phyloP scores from a whole-genome alignment of 768 basidiomycete species.

The Tricholoma bakamatsutake region DNA sequence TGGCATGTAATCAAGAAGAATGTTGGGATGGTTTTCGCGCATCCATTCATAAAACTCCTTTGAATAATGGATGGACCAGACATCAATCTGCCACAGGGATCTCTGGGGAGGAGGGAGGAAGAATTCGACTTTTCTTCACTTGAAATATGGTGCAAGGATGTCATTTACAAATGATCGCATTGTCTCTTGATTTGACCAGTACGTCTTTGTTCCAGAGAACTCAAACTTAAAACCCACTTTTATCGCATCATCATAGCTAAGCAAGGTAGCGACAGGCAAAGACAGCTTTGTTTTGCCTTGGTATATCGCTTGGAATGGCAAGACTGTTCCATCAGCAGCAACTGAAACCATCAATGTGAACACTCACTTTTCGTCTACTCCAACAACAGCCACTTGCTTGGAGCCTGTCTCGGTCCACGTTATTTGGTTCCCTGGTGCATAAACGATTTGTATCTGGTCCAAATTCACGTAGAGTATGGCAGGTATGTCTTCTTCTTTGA shows the following conservation, averaged over 20 bases:
- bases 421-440: conserved; percentile 19
- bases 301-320: conserved; percentile 31
- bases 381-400: conserved; percentile 29
- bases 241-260: too few relatives aligned
- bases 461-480: conserved; percentile 23
- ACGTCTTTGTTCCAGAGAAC: conserved; percentile 11
- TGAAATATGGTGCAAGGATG: neutral
- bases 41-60: neutral
- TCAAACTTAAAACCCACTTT: neutral
- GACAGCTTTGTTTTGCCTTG: conserved; percentile 13
- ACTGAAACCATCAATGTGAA: conserved; percentile 29
- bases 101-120: neutral
- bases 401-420: conserved; percentile 21
- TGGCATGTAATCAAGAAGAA: neutral
- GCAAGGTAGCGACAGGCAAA: neutral
- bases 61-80: neutral
- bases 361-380: conserved; percentile 29
- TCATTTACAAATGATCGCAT: neutral
- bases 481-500: conserved; percentile 22
- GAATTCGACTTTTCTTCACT: neutral
- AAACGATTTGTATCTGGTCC: conserved; percentile 28
- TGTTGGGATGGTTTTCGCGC: neutral
- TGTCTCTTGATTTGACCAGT: conserved; percentile 22
- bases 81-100: neutral
- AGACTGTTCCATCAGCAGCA: conserved; percentile 17